phyloP scores from a whole-genome alignment of 2,329 filamentous ascomycete genomes.

The Curvularia lunata region DNA sequence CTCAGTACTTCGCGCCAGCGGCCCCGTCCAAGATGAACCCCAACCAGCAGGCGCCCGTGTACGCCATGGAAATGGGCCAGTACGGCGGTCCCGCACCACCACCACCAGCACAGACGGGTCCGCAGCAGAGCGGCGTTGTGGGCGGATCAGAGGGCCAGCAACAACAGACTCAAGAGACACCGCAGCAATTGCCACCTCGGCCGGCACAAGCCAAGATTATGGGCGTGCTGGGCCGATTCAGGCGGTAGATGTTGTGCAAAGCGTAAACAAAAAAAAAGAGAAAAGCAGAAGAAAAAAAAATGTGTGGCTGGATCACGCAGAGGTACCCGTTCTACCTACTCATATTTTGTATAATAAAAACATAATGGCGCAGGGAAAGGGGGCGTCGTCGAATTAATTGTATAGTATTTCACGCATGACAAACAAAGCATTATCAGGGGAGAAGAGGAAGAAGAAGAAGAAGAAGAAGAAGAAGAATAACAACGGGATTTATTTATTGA shows the following conservation, averaged over 20 bases:
- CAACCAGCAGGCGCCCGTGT: conserved; percentile 20
- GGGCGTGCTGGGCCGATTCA: conserved; percentile 38
- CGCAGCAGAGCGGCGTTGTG: conserved; percentile 42
- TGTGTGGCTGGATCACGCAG: conserved; percentile 42
- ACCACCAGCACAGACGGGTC: conserved; percentile 15
- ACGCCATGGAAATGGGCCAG: conserved; percentile 37
- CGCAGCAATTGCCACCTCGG: conserved; percentile 33
- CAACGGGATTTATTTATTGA: neutral
- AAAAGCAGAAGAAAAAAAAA: neutral
- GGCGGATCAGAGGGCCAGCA: conserved; percentile 27
- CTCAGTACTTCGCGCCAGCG: conserved; percentile 42
- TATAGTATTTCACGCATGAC: neutral
- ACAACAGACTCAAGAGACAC: conserved; percentile 6
- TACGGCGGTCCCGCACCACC: conserved; percentile 19
- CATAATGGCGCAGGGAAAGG: neutral
- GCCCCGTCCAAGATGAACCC: conserved; percentile 41
- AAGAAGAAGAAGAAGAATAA: neutral
- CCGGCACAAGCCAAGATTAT: conserved; percentile 42
- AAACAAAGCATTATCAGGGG: too few relatives aligned
- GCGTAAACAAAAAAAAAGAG: neutral
- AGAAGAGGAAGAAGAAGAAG: too few relatives aligned
- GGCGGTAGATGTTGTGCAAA: conserved; percentile 25
- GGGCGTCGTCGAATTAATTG: neutral
- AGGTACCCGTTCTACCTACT: neutral
- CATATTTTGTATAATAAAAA: neutral